Evolutionary conservation across 768 basidiomycete genomes (phyloP).

Genomic region (Piloderma croceum): DNA sequence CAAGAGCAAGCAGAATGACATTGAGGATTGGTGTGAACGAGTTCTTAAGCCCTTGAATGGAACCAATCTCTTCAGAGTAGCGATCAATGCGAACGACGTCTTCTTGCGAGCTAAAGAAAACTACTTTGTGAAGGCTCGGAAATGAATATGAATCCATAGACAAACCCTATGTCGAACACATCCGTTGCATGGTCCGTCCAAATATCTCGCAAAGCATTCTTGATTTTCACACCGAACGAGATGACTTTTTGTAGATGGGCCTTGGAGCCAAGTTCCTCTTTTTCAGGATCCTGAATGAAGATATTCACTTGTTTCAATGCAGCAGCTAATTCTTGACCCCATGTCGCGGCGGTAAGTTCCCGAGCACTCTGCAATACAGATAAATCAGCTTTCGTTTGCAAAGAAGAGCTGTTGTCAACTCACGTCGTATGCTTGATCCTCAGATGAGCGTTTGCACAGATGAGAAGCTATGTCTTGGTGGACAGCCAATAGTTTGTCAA

Average conservation of each 20-base stretch:
- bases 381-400: not conserved
- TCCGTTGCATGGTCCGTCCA: constrained; percentile 69
- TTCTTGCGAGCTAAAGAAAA: constrained; percentile 53
- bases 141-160: constrained; percentile 2
- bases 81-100: constrained; percentile 64
- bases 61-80: constrained; percentile 71
- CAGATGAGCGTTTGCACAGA: constrained; percentile 62
- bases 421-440: constrained; percentile 81
- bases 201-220: constrained; percentile 58
- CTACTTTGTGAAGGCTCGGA: not conserved
- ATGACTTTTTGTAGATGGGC: constrained; percentile 27
- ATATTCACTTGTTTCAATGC: constrained; percentile 55
- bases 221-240: constrained; percentile 52
- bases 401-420: constrained; percentile 15
- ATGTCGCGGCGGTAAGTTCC: constrained; percentile 72
- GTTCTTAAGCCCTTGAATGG: constrained; percentile 65
- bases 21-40: constrained; percentile 83
- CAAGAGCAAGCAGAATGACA: constrained; percentile 71
- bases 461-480: constrained; percentile 66
- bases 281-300: constrained; percentile 41
- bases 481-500: constrained; percentile 54
- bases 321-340: constrained; percentile 78
- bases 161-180: constrained; percentile 80
- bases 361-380: constrained; percentile 61
- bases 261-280: constrained; percentile 18